Conservation (phyloP, 768 basidiomycete species). For the Serendipita sp. region DNA sequence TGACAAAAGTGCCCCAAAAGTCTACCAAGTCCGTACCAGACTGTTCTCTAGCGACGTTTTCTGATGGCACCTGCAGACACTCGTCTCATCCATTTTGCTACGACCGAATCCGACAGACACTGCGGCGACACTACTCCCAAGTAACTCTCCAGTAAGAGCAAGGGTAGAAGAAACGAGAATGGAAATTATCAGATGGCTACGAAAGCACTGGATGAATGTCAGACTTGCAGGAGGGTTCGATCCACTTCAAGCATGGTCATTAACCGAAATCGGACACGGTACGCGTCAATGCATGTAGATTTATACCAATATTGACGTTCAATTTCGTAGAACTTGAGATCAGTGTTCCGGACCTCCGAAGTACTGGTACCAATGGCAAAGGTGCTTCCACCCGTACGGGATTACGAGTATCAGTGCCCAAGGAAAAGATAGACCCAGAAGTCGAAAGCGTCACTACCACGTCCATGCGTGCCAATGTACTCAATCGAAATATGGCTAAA, state of each 20-base stretch:
- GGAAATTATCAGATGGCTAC: constrained; percentile 58
- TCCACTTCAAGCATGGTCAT: constrained; percentile 66
- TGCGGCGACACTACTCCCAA: constrained; percentile 43
- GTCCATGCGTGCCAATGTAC: constrained; percentile 31
- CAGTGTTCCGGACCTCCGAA: background rate
- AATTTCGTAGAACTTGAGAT: background rate
- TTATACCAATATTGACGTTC: background rate
- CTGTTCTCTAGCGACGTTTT: background rate
- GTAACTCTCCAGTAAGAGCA: constrained; percentile 53
- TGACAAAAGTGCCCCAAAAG: constrained; percentile 43
- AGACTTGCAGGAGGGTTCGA: constrained; percentile 70
- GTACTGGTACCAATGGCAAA: constrained; percentile 6
- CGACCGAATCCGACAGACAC: constrained; percentile 46
- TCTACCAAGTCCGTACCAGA: constrained; percentile 54
- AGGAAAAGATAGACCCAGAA: constrained; percentile 20
- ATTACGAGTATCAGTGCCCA: constrained; percentile 13
- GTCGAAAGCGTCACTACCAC: constrained; percentile 28
- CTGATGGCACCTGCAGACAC: constrained; percentile 29
- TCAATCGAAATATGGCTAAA: constrained; percentile 21
- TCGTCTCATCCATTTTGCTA: constrained; percentile 59
- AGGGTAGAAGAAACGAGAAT: constrained; percentile 54
- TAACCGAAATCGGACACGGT: constrained; percentile 80
- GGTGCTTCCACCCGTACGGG: constrained; percentile 23
- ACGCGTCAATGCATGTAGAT: constrained; percentile 17
- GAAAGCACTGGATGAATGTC: constrained; percentile 60